These are phyloP conservation scores for Leishmania braziliensis DNA, from an alignment of 208 protist genomes.

Conservation along the genomic window DNA sequence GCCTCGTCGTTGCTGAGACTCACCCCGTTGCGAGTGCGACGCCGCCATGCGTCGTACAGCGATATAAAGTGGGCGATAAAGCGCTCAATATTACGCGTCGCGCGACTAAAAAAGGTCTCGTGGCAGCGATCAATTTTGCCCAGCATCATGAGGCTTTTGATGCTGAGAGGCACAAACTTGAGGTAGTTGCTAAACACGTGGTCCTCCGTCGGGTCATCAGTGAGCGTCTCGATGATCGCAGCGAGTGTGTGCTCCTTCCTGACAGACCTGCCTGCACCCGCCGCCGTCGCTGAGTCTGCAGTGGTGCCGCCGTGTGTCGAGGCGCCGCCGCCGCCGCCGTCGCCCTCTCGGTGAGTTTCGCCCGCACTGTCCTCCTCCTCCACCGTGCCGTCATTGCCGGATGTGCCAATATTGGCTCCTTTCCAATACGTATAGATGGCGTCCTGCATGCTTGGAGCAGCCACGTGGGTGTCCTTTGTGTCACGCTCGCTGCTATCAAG, in stretches of 20 bases:
- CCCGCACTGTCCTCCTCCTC: constrained; percentile 6
- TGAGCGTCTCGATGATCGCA: constrained; percentile 46
- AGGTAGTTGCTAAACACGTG: constrained; percentile 56
- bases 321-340: not conserved
- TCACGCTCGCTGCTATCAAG: constrained; percentile 40
- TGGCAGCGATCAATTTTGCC: constrained; percentile 67
- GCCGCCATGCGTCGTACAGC: constrained; percentile 77
- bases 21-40: constrained; percentile 38
- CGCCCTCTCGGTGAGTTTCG: not conserved
- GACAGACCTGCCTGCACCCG: not conserved
- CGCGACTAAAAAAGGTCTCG: constrained; percentile 73
- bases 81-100: constrained; percentile 60
- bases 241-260: constrained; percentile 34
- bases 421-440: constrained; percentile 49
- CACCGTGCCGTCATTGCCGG: not conserved
- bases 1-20: constrained; percentile 33
- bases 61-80: constrained; percentile 76
- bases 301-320: not conserved
- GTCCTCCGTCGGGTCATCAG: constrained; percentile 63
- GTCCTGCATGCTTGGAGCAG: constrained; percentile 40
- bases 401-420: constrained; percentile 5
- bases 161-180: constrained; percentile 77
- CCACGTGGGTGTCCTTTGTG: constrained; percentile 21
- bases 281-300: constrained; percentile 2
- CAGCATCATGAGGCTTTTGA: constrained; percentile 67